These are phyloP conservation scores for Pseudogymnoascus sp. DNA, from an alignment of 2,329 filamentous ascomycete genomes.

Conservation along the genomic window DNA sequence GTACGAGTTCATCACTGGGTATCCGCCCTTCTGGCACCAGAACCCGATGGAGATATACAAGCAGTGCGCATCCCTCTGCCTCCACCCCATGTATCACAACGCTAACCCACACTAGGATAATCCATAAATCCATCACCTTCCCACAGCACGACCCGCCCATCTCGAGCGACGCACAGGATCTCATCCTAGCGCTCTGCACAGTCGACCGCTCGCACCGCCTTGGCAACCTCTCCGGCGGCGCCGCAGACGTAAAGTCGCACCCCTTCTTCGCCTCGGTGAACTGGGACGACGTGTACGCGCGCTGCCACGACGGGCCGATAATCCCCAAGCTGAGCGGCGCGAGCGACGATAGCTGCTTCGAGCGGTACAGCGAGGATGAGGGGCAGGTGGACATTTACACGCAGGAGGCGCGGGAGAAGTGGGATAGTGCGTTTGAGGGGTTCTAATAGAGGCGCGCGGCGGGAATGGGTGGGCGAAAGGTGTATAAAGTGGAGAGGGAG, in stretches of 20 bases:
- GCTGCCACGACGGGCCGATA: slow-evolving; percentile 62
- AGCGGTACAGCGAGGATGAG: slow-evolving; percentile 69
- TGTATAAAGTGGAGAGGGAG: background rate
- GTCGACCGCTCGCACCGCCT: slow-evolving; percentile 72
- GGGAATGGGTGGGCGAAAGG: background rate
- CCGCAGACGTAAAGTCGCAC: slow-evolving; percentile 65
- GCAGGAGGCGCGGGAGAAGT: slow-evolving; percentile 60
- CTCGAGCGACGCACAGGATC: slow-evolving; percentile 63
- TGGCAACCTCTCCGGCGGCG: slow-evolving; percentile 72
- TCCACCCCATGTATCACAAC: background rate
- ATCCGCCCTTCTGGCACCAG: slow-evolving; percentile 81
- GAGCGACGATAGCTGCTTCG: slow-evolving; percentile 75
- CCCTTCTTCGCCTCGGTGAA: slow-evolving; percentile 68
- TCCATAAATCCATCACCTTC: slow-evolving; percentile 71
- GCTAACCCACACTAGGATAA: slow-evolving; percentile 49
- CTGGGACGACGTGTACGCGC: slow-evolving; percentile 66
- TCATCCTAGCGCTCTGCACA: slow-evolving; percentile 71
- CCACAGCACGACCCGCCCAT: slow-evolving; percentile 61
- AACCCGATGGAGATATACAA: slow-evolving; percentile 86
- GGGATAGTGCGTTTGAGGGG: slow-evolving; percentile 64
- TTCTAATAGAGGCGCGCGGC: slow-evolving; percentile 44
- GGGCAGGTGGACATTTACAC: slow-evolving; percentile 53
- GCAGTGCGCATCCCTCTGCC: slow-evolving; percentile 43
- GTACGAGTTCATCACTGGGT: slow-evolving; percentile 79
- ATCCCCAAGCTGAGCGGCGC: slow-evolving; percentile 66